phyloP scores from a whole-genome alignment of 208 protist species.

The Trypanosoma scelopori region DNA sequence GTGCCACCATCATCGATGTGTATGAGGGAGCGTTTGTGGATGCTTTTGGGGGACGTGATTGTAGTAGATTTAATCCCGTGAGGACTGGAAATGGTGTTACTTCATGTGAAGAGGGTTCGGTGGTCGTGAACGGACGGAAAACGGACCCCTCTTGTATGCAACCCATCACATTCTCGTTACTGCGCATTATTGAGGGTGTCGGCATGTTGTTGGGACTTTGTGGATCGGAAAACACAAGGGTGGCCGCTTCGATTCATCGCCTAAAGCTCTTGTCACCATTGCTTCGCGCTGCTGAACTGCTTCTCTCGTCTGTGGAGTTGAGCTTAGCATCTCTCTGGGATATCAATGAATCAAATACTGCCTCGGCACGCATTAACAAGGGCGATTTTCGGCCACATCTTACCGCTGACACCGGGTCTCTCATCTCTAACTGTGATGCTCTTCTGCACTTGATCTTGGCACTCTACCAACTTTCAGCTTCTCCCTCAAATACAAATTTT shows the following conservation, averaged over 20 bases:
- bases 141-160: neutral
- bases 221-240: slow-evolving; percentile 13
- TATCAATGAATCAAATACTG: neutral
- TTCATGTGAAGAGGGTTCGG: neutral
- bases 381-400: neutral
- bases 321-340: neutral
- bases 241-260: slow-evolving; percentile 11
- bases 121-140: neutral
- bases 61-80: neutral
- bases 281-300: slow-evolving; percentile 7
- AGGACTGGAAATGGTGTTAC: neutral
- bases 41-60: slow-evolving; percentile 4
- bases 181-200: slow-evolving; percentile 12
- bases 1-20: slow-evolving; percentile 37
- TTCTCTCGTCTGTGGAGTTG: slow-evolving; percentile 3
- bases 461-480: slow-evolving; percentile 23
- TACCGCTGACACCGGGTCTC: neutral
- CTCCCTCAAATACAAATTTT: slow-evolving; percentile 15
- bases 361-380: neutral
- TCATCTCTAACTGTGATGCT: slow-evolving; percentile 13
- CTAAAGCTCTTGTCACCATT: slow-evolving; percentile 13
- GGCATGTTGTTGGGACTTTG: slow-evolving; percentile 20
- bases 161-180: slow-evolving; percentile 2
- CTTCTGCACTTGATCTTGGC: slow-evolving; percentile 20
- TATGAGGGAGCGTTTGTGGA: slow-evolving; percentile 22